phyloP scores from a whole-genome alignment of 2,329 filamentous ascomycete species.

The Eurotiales sp. region DNA sequence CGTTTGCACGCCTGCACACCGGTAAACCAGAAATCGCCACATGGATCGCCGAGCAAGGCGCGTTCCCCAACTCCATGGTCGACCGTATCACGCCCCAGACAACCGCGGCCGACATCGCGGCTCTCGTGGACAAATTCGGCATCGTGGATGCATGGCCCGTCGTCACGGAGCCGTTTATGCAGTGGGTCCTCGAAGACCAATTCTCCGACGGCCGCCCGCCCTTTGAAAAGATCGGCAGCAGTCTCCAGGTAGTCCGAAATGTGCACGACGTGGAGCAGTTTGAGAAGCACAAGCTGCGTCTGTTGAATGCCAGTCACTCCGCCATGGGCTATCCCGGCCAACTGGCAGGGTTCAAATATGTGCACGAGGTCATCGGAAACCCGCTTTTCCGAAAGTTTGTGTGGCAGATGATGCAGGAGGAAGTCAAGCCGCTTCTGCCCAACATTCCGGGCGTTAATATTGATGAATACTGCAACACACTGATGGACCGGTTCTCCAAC shows the following conservation, averaged over 20 bases:
- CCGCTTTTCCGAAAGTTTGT: slow-evolving; percentile 47
- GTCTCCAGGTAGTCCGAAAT: slow-evolving; percentile 49
- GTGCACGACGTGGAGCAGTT: slow-evolving; percentile 54
- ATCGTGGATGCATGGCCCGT: slow-evolving; percentile 53
- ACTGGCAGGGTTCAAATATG: slow-evolving; percentile 52
- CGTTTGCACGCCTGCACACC: slow-evolving; percentile 48
- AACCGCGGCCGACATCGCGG: slow-evolving; percentile 41
- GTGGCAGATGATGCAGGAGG: slow-evolving; percentile 54
- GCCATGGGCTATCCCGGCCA: slow-evolving; percentile 51
- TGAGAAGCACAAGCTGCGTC: slow-evolving; percentile 55
- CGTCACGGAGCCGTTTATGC: slow-evolving; percentile 55
- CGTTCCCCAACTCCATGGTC: slow-evolving; percentile 55
- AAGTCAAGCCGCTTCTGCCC: slow-evolving; percentile 52
- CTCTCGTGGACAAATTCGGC: slow-evolving; percentile 44
- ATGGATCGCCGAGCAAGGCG: slow-evolving; percentile 48
- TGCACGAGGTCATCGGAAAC: slow-evolving; percentile 53
- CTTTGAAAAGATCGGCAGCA: slow-evolving; percentile 50
- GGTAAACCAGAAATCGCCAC: slow-evolving; percentile 42
- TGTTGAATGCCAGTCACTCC: slow-evolving; percentile 53
- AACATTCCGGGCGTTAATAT: slow-evolving; percentile 50
- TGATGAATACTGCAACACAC: slow-evolving; percentile 51
- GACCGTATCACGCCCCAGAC: slow-evolving; percentile 55
- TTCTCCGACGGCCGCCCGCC: slow-evolving; percentile 51
- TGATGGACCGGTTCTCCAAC: slow-evolving; percentile 55
- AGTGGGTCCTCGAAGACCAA: slow-evolving; percentile 55